Evolutionary conservation across 1,284 basidiomycete genomes (phyloP), one percentile per base, ranked within the genome.

Genomic region (Termitomyces sp.): DNA sequence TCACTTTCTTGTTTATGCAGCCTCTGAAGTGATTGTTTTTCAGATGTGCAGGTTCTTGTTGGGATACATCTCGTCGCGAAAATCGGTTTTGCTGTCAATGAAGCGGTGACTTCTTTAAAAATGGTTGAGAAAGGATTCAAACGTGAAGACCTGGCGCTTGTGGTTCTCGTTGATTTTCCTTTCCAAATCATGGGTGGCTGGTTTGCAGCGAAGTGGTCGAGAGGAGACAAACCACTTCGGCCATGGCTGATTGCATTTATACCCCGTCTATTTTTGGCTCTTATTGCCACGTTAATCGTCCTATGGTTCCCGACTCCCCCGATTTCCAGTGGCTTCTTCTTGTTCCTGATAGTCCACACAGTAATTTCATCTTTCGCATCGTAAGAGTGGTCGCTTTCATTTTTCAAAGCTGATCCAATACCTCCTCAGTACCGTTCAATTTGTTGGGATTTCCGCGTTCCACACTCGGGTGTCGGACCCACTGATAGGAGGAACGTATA

Each of bases 391-490:
- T 19, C 10, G 70, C 7, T 39, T 12, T 34, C 17, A 33, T 41
- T 39, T 19, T 3, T 46, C 24, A 5, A 5, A 24, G 24, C 21
- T 19, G 10, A 40, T 17, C 9, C 9, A 31, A 45, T 41, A 19
- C 17, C 10, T 36, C 9, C 39, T 28, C 15, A 95, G 93, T 52
- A 99, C 97, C 6, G 89, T 99, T 9, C 96, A 99, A 71, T 99
- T 99, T 66, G 96, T 98, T 19, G 95, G 96, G 15, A 95, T 99
- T 62, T 93, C 94, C 8, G 96, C 97, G 3, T 99, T 98, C 81
- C 96, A 99, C 68, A 98, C 95, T 1, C 87, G 92, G 58, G 90
- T 99, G 50, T 94, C 97, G 0, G 97, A 99, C 68, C 97, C 97
- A 0, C 67, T 98, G 13, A 98, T 99, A 58, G 97, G 97, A 30